Evolutionary conservation across 2,329 filamentous ascomycete species (phyloP).

Genomic region (Trichophyton rubrum): DNA sequence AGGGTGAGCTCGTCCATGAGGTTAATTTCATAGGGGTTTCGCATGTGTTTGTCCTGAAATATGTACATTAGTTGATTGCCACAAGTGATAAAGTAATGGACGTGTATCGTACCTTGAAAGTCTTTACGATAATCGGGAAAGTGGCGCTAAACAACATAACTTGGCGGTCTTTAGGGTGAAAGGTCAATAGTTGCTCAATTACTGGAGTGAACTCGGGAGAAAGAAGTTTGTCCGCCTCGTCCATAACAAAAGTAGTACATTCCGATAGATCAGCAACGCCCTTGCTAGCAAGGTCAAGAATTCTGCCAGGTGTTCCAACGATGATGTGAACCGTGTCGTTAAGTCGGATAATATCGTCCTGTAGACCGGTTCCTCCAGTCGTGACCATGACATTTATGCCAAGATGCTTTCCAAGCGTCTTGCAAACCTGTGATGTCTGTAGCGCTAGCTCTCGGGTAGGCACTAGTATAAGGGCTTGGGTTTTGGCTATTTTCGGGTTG

Average conservation of each 20-base stretch:
- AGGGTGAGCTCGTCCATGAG: slow-evolving; percentile 98
- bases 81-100: not conserved
- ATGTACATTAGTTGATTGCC: not conserved
- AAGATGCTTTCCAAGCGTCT: slow-evolving; percentile 92
- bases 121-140: slow-evolving; percentile 92
- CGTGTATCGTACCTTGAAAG: slow-evolving; percentile 52
- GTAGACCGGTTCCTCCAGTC: slow-evolving; percentile 85
- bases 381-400: slow-evolving; percentile 99
- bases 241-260: slow-evolving; percentile 98
- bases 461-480: slow-evolving; percentile 90
- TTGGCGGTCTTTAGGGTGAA: slow-evolving; percentile 93
- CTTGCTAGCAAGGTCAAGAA: slow-evolving; percentile 91
- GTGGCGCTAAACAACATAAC: slow-evolving; percentile 99
- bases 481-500: slow-evolving; percentile 92
- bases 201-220: slow-evolving; percentile 95
- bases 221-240: slow-evolving; percentile 95
- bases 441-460: slow-evolving; percentile 93
- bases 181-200: slow-evolving; percentile 88
- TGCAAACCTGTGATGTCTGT: slow-evolving; percentile 98
- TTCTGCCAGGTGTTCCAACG: slow-evolving; percentile 91
- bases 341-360: slow-evolving; percentile 91
- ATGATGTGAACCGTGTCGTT: slow-evolving; percentile 94
- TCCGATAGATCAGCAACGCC: slow-evolving; percentile 90
- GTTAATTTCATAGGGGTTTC: slow-evolving; percentile 93
- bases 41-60: slow-evolving; percentile 81